Base-by-base conservation (phyloP, 768 basidiomycete genomes). In the Austroboletus eburneus region DNA sequence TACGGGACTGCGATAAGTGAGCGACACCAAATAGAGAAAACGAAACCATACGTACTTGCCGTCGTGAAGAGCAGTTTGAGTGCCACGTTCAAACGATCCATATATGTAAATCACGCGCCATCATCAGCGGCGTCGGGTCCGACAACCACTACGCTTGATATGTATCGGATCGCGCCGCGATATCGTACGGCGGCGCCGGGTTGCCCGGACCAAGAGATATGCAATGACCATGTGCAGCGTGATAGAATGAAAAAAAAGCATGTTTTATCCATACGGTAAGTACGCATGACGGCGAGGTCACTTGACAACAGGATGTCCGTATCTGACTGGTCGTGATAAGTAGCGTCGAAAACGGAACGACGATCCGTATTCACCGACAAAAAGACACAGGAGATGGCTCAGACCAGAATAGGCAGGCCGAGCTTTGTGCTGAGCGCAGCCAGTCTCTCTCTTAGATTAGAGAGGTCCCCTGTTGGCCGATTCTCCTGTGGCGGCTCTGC, bases 391-490 rank as follows among this genome's bases (percentile, higher is more conserved):
- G n/a, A n/a, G 4, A 16, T 29, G 27, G 34, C n/a, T 49, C 38
- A 53, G 36, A 5, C 16, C 20, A 48, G 48, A 24, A 64, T 44
- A 13, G 43, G 47, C 24, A 78, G 46, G 9, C 63, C 69, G 37
- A 77, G 58, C 35, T 51, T 59, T 27, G 33, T 40, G 29, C 55
- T 56, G 44, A 79, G 57, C 2, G 46, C 38, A 14, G 52, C 52
- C 17, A 77, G 55, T 33, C 71, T 67, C 24, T 58, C 57, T 50
- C 69, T 73, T 53, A 79, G 51, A 8, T 50, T 52, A 10, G 58
- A 49, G 5, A 81, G 60, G 42, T 78, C 75, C 18, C 73, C 70
- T 39, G 61, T 55, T 5, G 69, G 72, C 4, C 66, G 72, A 16
- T 40, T 42, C 22, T 42, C 71, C 50, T 41, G 53, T 40, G 43